A percentile compares a stretch with the other conserved stretches of the same genome.
These are phyloP conservation scores for Rozella allomycis DNA, from an alignment of 371 early-diverging fungal species.

Conservation along the genomic window DNA sequence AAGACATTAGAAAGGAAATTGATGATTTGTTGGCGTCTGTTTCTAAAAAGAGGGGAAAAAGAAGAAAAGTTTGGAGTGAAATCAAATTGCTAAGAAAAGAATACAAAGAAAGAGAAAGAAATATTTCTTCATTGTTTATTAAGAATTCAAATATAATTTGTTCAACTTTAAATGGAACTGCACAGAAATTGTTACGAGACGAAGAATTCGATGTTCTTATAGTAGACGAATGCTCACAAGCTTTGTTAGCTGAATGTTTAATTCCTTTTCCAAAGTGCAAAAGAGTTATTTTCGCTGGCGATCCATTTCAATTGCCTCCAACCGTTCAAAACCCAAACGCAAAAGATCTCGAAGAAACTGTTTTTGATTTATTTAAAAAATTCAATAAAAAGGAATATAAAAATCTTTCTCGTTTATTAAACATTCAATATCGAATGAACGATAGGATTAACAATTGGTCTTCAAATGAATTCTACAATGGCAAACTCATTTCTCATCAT, in stretches of 20 bases:
- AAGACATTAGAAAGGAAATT: conserved; percentile 55
- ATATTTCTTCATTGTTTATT: conserved; percentile 38
- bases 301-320: conserved; percentile 68
- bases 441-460: conserved; percentile 54
- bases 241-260: conserved; percentile 75
- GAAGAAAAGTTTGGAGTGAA: conserved; percentile 38
- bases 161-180: conserved; percentile 14
- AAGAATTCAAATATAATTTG: conserved; percentile 28
- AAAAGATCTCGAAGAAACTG: not conserved
- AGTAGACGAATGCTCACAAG: conserved; percentile 87
- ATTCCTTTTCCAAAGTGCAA: conserved; percentile 55
- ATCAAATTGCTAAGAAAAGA: conserved; percentile 50
- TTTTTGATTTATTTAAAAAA: no score
- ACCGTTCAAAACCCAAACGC: conserved; percentile 2
- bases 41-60: conserved; percentile 37
- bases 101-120: conserved; percentile 39
- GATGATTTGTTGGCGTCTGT: conserved; percentile 40
- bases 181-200: conserved; percentile 28
- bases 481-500: conserved; percentile 35
- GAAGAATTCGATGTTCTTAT: conserved; percentile 67
- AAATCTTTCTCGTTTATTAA: no score
- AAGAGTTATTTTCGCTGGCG: conserved; percentile 75
- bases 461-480: conserved; percentile 26
- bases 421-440: conserved; percentile 74
- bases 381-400: no score